Percentiles rank a stretch among this genome's conserved stretches.
These are phyloP conservation scores for Hibiscus trionum DNA, from an alignment of 345 rosid genomes.

Conservation along the genomic window DNA sequence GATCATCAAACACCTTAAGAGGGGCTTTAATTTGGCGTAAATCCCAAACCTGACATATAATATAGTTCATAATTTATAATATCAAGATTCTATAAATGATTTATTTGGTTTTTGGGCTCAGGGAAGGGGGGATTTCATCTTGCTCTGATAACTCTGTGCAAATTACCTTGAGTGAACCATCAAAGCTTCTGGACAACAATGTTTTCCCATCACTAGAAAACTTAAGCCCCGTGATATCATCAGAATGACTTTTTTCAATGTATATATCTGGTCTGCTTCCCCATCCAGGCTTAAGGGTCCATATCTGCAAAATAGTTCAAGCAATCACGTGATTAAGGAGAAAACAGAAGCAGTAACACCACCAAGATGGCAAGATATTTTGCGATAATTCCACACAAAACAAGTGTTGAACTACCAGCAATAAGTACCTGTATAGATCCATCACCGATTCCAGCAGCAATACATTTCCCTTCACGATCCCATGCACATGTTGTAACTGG, in stretches of 20 bases:
- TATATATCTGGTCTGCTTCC: constrained; percentile 92
- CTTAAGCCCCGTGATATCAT: constrained; percentile 82
- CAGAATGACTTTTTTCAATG: constrained; percentile 76
- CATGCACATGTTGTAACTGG: constrained; percentile 90
- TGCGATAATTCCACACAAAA: background rate
- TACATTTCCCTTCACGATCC: constrained; percentile 88
- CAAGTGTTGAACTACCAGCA: constrained; percentile 3
- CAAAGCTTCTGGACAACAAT: constrained; percentile 82
- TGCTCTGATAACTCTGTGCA: background rate
- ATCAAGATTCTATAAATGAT: background rate
- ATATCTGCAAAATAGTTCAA: constrained; percentile 39
- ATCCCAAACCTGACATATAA: constrained; percentile 77
- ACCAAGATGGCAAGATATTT: background rate
- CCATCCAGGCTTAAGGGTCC: constrained; percentile 98
- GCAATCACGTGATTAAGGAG: background rate
- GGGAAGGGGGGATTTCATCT: background rate
- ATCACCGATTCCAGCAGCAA: constrained; percentile 88
- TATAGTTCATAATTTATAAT: constrained; percentile 9
- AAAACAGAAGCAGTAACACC: background rate
- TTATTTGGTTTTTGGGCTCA: background rate
- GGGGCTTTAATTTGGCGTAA: constrained; percentile 70
- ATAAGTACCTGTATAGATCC: constrained; percentile 83
- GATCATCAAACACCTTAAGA: constrained; percentile 77
- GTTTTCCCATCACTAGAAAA: constrained; percentile 79
- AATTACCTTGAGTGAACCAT: constrained; percentile 78